Percentiles rank a stretch among this genome's conserved stretches.
These are phyloP conservation scores for Candida khao-thaluensis DNA, from an alignment of 805 yeast genomes.

Conservation along the genomic window DNA sequence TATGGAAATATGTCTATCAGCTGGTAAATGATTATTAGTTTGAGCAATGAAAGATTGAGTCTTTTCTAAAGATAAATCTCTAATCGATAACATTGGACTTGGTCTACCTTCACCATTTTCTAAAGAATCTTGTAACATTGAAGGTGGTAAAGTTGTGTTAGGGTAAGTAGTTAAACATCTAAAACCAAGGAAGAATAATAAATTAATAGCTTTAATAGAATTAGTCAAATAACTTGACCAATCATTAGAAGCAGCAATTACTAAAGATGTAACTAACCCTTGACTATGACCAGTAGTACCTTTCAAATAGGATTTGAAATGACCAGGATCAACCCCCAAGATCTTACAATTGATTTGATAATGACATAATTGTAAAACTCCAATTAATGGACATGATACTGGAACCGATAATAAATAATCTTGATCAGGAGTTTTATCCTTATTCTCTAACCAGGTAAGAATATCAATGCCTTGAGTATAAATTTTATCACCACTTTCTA, in stretches of 20 bases:
- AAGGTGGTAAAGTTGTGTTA: conserved; percentile 89
- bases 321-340: conserved; percentile 87
- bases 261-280: conserved; percentile 90
- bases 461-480: conserved; percentile 93
- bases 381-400: conserved; percentile 94
- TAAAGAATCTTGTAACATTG: conserved; percentile 86
- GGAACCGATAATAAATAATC: conserved; percentile 90
- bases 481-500: conserved; percentile 78
- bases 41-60: conserved; percentile 75
- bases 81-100: conserved; percentile 93
- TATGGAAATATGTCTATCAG: conserved; percentile 84
- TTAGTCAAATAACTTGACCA: conserved; percentile 81
- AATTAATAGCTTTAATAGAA: conserved; percentile 74
- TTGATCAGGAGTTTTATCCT: conserved; percentile 83
- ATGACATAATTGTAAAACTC: conserved; percentile 93
- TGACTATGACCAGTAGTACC: conserved; percentile 91
- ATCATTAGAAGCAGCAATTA: conserved; percentile 73
- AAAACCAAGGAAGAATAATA: conserved; percentile 90
- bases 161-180: conserved; percentile 91
- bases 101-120: conserved; percentile 96
- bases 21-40: conserved; percentile 92
- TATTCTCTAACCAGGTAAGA: conserved; percentile 79
- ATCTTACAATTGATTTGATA: conserved; percentile 84
- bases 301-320: conserved; percentile 62
- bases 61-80: conserved; percentile 80